phyloP scores from a whole-genome alignment of 768 basidiomycete genomes.

The Serendipita vermifera region DNA sequence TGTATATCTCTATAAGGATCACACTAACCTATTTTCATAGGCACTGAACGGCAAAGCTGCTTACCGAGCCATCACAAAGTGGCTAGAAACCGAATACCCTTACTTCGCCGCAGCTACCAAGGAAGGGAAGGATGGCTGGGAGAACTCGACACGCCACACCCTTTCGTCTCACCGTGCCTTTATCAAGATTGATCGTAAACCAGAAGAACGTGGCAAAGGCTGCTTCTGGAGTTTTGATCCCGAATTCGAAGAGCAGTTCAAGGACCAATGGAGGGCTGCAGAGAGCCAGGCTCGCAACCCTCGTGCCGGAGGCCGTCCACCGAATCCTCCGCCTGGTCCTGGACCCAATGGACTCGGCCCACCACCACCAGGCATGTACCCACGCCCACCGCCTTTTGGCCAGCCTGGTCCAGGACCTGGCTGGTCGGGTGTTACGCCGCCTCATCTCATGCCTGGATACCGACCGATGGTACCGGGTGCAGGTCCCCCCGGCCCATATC shows the following conservation, averaged over 20 bases:
- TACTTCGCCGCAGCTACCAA: conserved; percentile 8
- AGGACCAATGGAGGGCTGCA: conserved; percentile 44
- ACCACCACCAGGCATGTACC: background rate
- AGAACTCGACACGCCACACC: conserved; percentile 56
- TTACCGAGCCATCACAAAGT: conserved; percentile 78
- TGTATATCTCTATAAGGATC: no score
- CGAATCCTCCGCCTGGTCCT: background rate
- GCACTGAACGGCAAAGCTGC: conserved; percentile 58
- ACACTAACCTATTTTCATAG: conserved; percentile 9
- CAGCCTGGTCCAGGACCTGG: background rate
- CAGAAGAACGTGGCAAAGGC: conserved; percentile 80
- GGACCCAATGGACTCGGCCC: no score
- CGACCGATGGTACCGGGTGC: background rate
- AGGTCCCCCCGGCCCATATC: background rate
- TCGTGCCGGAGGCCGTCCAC: background rate
- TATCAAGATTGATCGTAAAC: conserved; percentile 74
- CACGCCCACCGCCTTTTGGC: background rate
- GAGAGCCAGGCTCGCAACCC: background rate
- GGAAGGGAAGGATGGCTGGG: conserved; percentile 12
- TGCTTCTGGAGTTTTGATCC: conserved; percentile 89
- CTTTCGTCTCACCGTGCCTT: conserved; percentile 88
- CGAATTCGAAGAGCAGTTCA: conserved; percentile 49
- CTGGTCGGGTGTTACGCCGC: background rate
- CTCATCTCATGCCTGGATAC: background rate
- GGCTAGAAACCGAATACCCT: conserved; percentile 62